Evolutionary conservation across 2,329 filamentous ascomycete genomes (phyloP).

Genomic region (Lojkania enalia): DNA sequence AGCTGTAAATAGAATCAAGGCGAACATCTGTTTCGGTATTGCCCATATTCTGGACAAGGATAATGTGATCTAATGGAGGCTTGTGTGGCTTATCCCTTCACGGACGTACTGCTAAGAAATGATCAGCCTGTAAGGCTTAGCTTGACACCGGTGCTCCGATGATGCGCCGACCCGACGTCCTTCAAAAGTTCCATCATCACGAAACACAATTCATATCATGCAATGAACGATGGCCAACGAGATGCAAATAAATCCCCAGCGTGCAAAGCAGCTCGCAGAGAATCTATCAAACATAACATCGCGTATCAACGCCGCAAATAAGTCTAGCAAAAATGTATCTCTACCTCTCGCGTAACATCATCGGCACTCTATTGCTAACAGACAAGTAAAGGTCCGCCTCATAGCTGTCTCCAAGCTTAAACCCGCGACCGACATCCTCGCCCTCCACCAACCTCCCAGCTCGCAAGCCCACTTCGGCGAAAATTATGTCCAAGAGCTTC

Average conservation of each 20-base stretch:
- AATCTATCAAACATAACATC: conserved; percentile 49
- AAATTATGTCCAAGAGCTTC: conserved; percentile 84
- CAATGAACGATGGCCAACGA: conserved; percentile 37
- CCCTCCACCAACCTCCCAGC: conserved; percentile 66
- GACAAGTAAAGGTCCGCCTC: conserved; percentile 64
- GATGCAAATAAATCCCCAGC: conserved; percentile 48
- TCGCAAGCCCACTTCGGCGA: conserved; percentile 75
- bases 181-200: conserved; percentile 3
- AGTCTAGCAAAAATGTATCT: conserved; percentile 33
- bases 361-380: not conserved
- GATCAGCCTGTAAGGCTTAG: not conserved
- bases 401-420: conserved; percentile 97
- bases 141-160: not conserved
- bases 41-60: too few species aligned
- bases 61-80: too few species aligned
- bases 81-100: too few species aligned
- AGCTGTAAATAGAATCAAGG: too few species aligned
- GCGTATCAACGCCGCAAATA: conserved; percentile 47
- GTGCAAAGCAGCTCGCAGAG: conserved; percentile 51
- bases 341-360: conserved; percentile 1
- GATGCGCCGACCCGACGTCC: not conserved
- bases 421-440: conserved; percentile 85
- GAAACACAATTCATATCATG: too few species aligned
- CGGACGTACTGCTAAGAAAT: not conserved
- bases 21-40: too few species aligned